Evolutionary conservation across 2,329 filamentous ascomycete genomes (phyloP).

Genomic region (Botryotinia convoluta): DNA sequence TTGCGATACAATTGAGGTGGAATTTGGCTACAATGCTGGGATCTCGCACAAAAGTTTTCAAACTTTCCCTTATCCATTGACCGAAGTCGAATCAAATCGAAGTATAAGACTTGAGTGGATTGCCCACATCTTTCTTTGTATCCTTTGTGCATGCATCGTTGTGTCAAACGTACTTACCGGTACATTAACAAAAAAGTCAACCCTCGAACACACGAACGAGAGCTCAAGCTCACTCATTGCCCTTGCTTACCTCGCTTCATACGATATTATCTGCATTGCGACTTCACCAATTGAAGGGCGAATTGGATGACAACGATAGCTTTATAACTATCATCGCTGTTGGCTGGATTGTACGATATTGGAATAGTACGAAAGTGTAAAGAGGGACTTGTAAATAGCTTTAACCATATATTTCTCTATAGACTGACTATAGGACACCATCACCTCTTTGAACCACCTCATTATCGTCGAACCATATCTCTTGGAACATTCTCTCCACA

Average conservation of each 20-base stretch:
- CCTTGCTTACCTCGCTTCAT: background rate
- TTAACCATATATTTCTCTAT: background rate
- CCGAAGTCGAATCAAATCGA: background rate
- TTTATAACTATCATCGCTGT: background rate
- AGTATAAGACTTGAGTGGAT: background rate
- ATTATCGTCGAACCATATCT: background rate
- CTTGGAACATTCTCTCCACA: background rate
- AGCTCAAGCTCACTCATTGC: background rate
- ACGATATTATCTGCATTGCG: background rate
- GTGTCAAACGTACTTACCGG: background rate
- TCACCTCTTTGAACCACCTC: background rate
- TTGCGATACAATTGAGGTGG: background rate
- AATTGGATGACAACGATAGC: slow-evolving; percentile 5
- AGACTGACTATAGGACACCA: background rate
- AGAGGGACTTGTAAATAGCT: background rate
- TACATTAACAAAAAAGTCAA: background rate
- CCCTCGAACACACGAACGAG: background rate
- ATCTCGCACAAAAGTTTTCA: background rate
- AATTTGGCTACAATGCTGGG: background rate
- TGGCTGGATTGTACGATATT: background rate
- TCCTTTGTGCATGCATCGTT: slow-evolving; percentile 2
- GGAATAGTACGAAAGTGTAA: slow-evolving; percentile 5
- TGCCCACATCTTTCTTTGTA: background rate
- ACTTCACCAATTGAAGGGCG: slow-evolving; percentile 10
- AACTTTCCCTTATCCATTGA: background rate